Percentiles rank a stretch among this genome's conserved stretches.
Evolutionary conservation across 768 basidiomycete species (phyloP).

Genomic region (Dioszegia crocea): DNA sequence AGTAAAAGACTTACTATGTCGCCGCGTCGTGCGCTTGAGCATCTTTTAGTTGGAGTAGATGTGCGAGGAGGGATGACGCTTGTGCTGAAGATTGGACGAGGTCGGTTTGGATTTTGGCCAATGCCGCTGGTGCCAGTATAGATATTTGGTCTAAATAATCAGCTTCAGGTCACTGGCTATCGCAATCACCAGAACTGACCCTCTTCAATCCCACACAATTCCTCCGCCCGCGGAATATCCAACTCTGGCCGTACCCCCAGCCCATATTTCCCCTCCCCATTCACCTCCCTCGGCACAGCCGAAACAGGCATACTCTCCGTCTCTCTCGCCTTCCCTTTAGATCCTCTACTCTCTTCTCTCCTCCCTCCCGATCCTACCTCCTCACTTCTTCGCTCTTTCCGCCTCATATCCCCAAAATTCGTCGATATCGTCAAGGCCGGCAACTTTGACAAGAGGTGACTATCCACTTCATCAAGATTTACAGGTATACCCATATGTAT

Average conservation of each 20-base stretch:
- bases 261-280: constrained; percentile 45
- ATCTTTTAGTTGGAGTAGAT: constrained; percentile 65
- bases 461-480: constrained; percentile 79
- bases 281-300: background rate
- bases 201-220: constrained; percentile 62
- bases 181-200: constrained; percentile 54
- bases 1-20: constrained; percentile 36
- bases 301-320: constrained; percentile 14
- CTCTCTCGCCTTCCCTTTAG: constrained; percentile 54
- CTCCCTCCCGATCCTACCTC: background rate
- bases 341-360: background rate
- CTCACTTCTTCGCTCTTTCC: background rate
- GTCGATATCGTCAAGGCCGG: constrained; percentile 67
- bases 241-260: constrained; percentile 76
- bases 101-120: constrained; percentile 66
- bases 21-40: constrained; percentile 41
- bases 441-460: constrained; percentile 6
- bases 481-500: constrained; percentile 90
- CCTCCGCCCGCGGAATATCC: constrained; percentile 62
- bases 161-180: background rate
- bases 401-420: constrained; percentile 53
- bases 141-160: constrained; percentile 61
- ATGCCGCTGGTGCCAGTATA: constrained; percentile 63
- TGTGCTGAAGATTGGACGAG: constrained; percentile 68
- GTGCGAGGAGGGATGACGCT: constrained; percentile 70